Evolutionary conservation across 345 rosid genomes (phyloP).

Genomic region (Murraya paniculata): DNA sequence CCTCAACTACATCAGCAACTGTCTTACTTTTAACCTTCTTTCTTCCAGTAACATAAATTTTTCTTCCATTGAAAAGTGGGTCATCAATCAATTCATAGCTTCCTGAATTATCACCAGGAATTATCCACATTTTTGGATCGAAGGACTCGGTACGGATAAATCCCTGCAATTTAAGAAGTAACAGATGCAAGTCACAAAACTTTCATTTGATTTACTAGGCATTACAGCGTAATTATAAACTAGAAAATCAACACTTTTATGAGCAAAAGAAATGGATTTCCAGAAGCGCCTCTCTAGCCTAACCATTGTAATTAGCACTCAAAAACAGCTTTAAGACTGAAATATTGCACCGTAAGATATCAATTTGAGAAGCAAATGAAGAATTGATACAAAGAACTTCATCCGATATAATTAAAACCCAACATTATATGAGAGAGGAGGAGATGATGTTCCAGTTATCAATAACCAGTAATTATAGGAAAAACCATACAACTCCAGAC

Average conservation of each 20-base stretch:
- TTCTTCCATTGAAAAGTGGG: conserved; percentile 28
- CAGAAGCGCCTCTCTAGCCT: not conserved
- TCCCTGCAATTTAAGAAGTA: conserved; percentile 46
- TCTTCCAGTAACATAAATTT: conserved; percentile 40
- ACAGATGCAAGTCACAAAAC: not conserved
- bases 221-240: not conserved
- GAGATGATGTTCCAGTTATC: not conserved
- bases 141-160: conserved; percentile 70
- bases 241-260: not conserved
- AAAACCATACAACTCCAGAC: not conserved
- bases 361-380: not conserved
- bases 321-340: not conserved
- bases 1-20: conserved; percentile 87
- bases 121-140: conserved; percentile 68
- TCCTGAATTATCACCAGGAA: conserved; percentile 58
- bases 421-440: not conserved
- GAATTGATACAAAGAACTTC: not conserved
- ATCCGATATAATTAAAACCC: not conserved
- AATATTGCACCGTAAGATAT: not conserved
- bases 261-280: not conserved
- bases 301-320: not conserved
- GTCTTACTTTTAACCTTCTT: conserved; percentile 55
- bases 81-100: conserved; percentile 36
- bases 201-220: not conserved
- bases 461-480: not conserved